Conservation (phyloP, 306 rosid species). For the Rubus idaeus region DNA sequence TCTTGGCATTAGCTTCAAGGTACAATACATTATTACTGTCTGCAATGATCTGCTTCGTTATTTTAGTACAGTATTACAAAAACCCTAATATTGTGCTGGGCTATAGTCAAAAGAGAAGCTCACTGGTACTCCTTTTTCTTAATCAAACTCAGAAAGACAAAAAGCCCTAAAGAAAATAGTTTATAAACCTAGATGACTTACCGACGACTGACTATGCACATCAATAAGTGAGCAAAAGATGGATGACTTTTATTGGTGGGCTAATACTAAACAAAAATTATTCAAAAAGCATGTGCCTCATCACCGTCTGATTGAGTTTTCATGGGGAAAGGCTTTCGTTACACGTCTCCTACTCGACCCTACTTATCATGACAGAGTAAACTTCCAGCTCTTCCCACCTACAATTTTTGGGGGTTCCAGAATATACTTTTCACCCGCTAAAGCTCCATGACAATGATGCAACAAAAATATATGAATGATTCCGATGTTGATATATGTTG, state of each 20-base stretch:
- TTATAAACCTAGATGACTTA: not conserved
- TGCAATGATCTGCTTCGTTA: not conserved
- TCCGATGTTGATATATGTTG: not conserved
- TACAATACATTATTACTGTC: not conserved
- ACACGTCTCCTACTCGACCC: constrained; percentile 40
- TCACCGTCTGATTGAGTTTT: constrained; percentile 10
- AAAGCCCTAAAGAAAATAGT: not conserved
- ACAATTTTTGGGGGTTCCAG: constrained; percentile 14
- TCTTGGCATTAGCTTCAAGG: constrained; percentile 3
- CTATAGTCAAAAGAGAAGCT: not conserved
- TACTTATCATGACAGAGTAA: constrained; percentile 31
- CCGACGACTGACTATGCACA: not conserved
- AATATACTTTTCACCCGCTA: constrained; percentile 17
- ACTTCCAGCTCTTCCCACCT: constrained; percentile 37
- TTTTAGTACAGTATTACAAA: not conserved
- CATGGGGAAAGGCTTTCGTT: constrained; percentile 6
- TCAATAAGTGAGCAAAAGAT: not conserved
- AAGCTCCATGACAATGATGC: constrained; percentile 3
- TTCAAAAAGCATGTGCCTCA: constrained; percentile 3
- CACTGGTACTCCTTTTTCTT: not conserved
- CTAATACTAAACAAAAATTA: not conserved
- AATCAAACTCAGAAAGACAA: constrained; percentile 2
- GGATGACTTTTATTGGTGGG: not conserved
- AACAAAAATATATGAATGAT: not conserved
- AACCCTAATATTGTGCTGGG: not conserved